Evolutionary conservation across 441 rosid species (phyloP).

Genomic region (Mallotus japonicus): DNA sequence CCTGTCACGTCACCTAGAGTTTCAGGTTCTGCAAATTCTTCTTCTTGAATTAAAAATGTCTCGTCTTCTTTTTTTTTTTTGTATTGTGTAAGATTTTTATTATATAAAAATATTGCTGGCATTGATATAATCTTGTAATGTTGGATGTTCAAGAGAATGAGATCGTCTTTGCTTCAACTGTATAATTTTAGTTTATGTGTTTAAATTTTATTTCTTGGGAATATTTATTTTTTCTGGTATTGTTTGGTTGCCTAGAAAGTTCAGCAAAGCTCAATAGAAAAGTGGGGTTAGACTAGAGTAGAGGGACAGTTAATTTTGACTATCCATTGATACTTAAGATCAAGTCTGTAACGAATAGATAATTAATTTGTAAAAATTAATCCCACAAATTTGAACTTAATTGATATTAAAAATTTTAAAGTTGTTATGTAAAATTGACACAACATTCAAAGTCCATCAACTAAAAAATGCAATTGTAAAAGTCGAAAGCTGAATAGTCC

Average conservation of each 20-base stretch:
- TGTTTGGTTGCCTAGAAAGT: constrained; percentile 15
- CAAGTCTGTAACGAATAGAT: too few species aligned
- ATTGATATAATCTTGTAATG: constrained; percentile 41
- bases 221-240: neutral
- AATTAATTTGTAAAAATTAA: too few species aligned
- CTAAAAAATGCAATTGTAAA: too few species aligned
- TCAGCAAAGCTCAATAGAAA: neutral
- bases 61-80: neutral
- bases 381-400: too few species aligned
- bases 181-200: constrained; percentile 20
- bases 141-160: constrained; percentile 37
- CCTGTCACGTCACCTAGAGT: constrained; percentile 85
- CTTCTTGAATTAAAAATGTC: constrained; percentile 25
- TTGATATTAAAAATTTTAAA: too few species aligned
- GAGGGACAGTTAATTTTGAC: constrained; percentile 4
- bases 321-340: too few species aligned
- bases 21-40: constrained; percentile 57
- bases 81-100: constrained; percentile 37
- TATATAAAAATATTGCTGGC: constrained; percentile 30
- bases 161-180: constrained; percentile 41
- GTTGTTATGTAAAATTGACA: too few species aligned
- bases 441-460: too few species aligned
- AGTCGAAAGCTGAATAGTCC: too few species aligned
- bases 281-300: too few species aligned
- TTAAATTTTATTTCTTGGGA: neutral